Conservation (phyloP, 352 stramenopile species). For the Saprolegnia diclina region DNA sequence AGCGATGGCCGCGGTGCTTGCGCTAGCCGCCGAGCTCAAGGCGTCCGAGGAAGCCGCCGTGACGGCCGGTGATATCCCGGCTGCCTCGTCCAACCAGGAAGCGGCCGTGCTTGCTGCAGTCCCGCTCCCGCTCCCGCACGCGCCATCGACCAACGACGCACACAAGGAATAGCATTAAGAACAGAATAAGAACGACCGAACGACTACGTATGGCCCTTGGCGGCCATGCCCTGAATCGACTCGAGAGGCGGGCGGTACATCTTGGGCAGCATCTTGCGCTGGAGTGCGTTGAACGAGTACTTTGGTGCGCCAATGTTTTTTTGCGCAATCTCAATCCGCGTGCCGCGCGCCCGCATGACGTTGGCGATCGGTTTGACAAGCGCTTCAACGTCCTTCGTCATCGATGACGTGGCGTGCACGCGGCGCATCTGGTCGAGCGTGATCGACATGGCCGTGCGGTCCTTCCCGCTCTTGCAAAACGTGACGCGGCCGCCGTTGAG, state of each 20-base stretch:
- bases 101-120: not conserved
- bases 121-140: not conserved
- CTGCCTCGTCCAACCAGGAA: not conserved
- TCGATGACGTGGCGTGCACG: constrained; percentile 45
- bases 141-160: no score
- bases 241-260: constrained; percentile 86
- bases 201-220: constrained; percentile 32
- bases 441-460: constrained; percentile 95
- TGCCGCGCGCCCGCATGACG: constrained; percentile 87
- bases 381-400: constrained; percentile 44
- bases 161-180: no score
- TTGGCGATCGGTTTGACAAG: constrained; percentile 49
- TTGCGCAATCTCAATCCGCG: constrained; percentile 91
- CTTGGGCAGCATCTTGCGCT: constrained; percentile 92
- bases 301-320: constrained; percentile 95
- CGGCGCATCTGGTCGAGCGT: constrained; percentile 91
- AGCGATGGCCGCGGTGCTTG: not conserved
- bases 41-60: not conserved
- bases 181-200: not conserved
- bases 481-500: constrained; percentile 90
- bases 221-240: constrained; percentile 88
- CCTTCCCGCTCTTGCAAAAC: constrained; percentile 98
- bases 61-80: not conserved
- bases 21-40: not conserved
- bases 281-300: constrained; percentile 96